phyloP scores from a whole-genome alignment of 495 filamentous ascomycete species.

The Acidomyces sp. region DNA sequence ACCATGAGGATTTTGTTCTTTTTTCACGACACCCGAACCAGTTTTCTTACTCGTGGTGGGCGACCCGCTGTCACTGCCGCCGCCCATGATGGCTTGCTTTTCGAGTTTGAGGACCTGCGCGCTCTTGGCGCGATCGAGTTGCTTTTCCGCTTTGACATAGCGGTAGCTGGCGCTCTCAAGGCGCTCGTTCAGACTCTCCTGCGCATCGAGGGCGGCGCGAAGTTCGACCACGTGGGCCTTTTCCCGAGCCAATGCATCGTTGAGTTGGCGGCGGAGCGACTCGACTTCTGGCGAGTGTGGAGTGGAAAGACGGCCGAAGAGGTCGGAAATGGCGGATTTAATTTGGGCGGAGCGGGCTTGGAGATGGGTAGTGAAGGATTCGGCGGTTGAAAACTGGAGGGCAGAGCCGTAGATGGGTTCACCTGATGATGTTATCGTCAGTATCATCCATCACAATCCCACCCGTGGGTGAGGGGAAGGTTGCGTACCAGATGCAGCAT shows the following conservation, averaged over 20 bases:
- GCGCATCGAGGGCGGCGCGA: slow-evolving; percentile 62
- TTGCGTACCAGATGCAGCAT: slow-evolving; percentile 12
- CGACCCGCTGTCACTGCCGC: slow-evolving; percentile 33
- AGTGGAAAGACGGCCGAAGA: slow-evolving; percentile 36
- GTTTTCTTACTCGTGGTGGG: slow-evolving; percentile 14
- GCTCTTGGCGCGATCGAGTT: slow-evolving; percentile 76
- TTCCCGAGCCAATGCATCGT: slow-evolving; percentile 60
- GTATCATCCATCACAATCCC: too few species aligned
- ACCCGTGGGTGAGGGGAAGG: not conserved
- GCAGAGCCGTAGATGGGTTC: slow-evolving; percentile 42
- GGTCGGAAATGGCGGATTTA: slow-evolving; percentile 42
- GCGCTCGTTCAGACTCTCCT: slow-evolving; percentile 68
- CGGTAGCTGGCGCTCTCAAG: slow-evolving; percentile 74
- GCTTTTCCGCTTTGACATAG: slow-evolving; percentile 89
- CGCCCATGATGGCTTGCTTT: slow-evolving; percentile 62
- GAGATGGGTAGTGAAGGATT: slow-evolving; percentile 68
- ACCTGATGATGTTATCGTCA: too few species aligned
- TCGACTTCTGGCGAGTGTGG: slow-evolving; percentile 50
- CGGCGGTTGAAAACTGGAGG: slow-evolving; percentile 49
- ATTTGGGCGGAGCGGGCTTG: slow-evolving; percentile 47
- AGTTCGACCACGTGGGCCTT: slow-evolving; percentile 67
- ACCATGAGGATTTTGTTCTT: slow-evolving; percentile 43
- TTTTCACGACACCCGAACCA: slow-evolving; percentile 22
- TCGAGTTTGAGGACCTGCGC: slow-evolving; percentile 84
- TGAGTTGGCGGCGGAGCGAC: slow-evolving; percentile 59